Base-by-base conservation (phyloP, 2,329 filamentous ascomycete species). In the Aspergillus sp. region DNA sequence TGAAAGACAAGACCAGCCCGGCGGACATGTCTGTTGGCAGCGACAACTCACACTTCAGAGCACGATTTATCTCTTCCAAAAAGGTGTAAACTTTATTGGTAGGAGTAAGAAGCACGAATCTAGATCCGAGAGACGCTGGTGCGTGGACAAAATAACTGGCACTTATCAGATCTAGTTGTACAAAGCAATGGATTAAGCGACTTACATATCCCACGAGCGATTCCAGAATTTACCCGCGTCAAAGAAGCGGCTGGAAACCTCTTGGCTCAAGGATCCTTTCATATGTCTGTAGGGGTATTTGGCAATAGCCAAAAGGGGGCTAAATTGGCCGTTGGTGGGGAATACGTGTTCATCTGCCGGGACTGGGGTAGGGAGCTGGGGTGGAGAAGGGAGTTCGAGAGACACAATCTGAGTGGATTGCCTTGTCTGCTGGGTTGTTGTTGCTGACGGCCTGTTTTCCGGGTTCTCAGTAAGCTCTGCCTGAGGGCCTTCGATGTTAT, bases 121-220 rank as follows among this genome's bases (percentile, higher is more conserved):
- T 82, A 30, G 79, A 73, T 13, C 79, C 75, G 7, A 78, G 65
- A 3, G 78, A 73, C 15, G 70, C 64, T 0, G 85, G 84, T 51
- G 85, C 79, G 70, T 87, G 81, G 38, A 92, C 70, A 72, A 90
- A 92, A 74, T 89, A 92, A 57, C 89, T 91, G 54, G 7, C 30
- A 25, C 8, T 39, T 10, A 21, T 53, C 19, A 47, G 49, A 58
- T 55, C 19, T 38, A 23, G 12, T 17, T 17, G 13, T 2, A 25
- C 28, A 15, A 17, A 13, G 43, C 19, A 6, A 5, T 36, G 55
- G 32, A 17, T 50, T 2, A 5, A 15, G 48, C 59, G 4, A 82
- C 88, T 82, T 81, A 95, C 91, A 96, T 78, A 63, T 94, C 87
- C 92, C 92, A 97, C 10, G 79, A 70, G 60, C 86, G 82, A 2